Evolutionary conservation across 2,329 filamentous ascomycete genomes (phyloP), one percentile per base, ranked within the genome.

Genomic region (Sclerotinia borealis): DNA sequence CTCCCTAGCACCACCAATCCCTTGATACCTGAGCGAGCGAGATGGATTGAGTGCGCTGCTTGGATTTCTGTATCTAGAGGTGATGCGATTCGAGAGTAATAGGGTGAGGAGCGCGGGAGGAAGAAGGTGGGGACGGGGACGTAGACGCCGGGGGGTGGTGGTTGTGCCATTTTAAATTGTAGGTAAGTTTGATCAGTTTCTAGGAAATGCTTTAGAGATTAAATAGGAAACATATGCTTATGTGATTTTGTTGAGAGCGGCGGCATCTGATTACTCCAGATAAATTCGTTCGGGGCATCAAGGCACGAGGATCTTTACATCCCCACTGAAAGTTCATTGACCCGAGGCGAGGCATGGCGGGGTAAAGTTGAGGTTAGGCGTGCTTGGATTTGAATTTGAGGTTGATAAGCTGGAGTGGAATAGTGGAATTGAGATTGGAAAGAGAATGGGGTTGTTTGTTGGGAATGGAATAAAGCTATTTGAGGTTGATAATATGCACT

Each of bases 111-210:
- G 60, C 68, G 69, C 34, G 70, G 67, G 31, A 72, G 68, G 75
- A 84, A 88, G 79, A 88, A 88, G 50, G 85, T 88, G 36, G 85
- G 85, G 50, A 86, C 81, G 29, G 82, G 82, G 63, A 84, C 81
- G 72, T 73, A 73, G 29, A 73, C 70, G 37, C 72, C 72, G 10
- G 67, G 61, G 64, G 72, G 72, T 65, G 75, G 74, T 61, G 71
- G 69, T 43, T 61, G 54, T 37, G 70, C 65, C 66, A 71, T 71
- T 54, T 59, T 68, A 9, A 37, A 25, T 25, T 25, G 31, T 11
- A 15, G 5, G 29, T 37, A 17, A n/a, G 27, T 52, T 15, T 43
- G 8, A 39, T 7, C 7, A 36, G 5, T n/a, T 29, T 13, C 19
- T 1, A 10, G 29, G 19, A 5, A 25, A 45, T 15, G 4, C 3